phyloP scores from a whole-genome alignment of 352 stramenopile species.

The Thraustotheca clavata region DNA sequence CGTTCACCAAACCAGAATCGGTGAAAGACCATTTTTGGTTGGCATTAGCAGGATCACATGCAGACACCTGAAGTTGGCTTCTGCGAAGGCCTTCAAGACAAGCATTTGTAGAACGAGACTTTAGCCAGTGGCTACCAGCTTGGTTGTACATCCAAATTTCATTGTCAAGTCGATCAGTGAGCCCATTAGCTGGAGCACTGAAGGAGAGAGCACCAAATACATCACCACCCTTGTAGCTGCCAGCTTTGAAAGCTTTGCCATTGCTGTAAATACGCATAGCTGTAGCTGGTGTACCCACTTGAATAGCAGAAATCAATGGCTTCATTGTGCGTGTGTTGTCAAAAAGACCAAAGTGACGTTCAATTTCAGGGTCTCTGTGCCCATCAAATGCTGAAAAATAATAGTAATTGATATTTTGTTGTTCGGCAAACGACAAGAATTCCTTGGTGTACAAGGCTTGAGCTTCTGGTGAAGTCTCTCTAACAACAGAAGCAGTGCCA shows the following conservation, averaged over 20 bases:
- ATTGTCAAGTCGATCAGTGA: constrained; percentile 22
- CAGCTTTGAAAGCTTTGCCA: constrained; percentile 4
- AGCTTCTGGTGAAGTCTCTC: constrained; percentile 36
- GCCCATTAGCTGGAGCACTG: not conserved
- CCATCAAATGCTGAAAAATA: constrained; percentile 52
- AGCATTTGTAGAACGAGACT: constrained; percentile 8
- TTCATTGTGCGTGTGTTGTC: constrained; percentile 45
- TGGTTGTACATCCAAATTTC: constrained; percentile 26
- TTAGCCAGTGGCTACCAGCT: not conserved
- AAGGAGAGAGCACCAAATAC: not conserved
- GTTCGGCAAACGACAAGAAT: constrained; percentile 49
- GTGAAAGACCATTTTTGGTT: constrained; percentile 7
- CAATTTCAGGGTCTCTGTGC: constrained; percentile 38
- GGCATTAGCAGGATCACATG: constrained; percentile 31
- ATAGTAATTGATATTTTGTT: constrained; percentile 56
- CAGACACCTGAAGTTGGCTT: constrained; percentile 30
- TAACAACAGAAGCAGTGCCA: constrained; percentile 26
- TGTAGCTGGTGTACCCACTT: constrained; percentile 2
- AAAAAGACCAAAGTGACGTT: constrained; percentile 60
- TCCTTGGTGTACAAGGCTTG: constrained; percentile 60
- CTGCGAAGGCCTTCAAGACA: not conserved
- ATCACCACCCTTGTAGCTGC: constrained; percentile 7
- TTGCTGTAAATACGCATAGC: constrained; percentile 7
- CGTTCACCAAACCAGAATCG: not conserved
- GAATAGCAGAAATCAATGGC: constrained; percentile 5